A percentile compares a stretch with the other conserved stretches of the same genome.
phyloP scores from a whole-genome alignment of 2,329 filamentous ascomycete species.

The Pyrenophora seminiperda region DNA sequence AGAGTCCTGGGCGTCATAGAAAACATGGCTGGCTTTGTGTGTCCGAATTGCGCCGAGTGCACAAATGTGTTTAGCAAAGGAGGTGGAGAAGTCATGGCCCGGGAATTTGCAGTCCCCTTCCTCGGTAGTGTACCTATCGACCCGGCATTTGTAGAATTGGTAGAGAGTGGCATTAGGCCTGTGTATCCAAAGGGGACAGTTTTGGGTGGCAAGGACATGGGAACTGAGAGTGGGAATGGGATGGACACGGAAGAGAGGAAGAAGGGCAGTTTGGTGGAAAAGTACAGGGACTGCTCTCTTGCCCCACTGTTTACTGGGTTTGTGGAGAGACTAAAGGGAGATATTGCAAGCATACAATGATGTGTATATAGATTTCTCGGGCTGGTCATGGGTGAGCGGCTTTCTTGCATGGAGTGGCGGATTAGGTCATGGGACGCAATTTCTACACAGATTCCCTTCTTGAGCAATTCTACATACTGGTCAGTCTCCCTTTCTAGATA shows the following conservation, averaged over 20 bases:
- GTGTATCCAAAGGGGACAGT: slow-evolving; percentile 71
- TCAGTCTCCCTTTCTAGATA: no score
- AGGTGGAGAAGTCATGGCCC: slow-evolving; percentile 86
- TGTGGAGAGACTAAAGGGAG: slow-evolving; percentile 57
- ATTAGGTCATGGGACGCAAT: no score
- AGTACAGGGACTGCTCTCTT: slow-evolving; percentile 74
- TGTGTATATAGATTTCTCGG: no score
- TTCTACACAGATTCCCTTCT: no score
- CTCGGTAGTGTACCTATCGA: slow-evolving; percentile 90
- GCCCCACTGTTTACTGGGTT: slow-evolving; percentile 71
- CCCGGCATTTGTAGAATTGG: slow-evolving; percentile 83
- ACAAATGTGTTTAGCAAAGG: slow-evolving; percentile 93
- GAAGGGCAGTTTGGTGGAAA: slow-evolving; percentile 63
- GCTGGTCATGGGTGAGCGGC: no score
- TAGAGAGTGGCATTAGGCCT: slow-evolving; percentile 74
- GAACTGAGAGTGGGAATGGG: slow-evolving; percentile 11
- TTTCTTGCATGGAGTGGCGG: no score
- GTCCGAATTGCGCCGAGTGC: slow-evolving; percentile 76
- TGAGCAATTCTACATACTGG: no score
- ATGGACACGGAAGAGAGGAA: slow-evolving; percentile 27
- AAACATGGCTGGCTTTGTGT: slow-evolving; percentile 96
- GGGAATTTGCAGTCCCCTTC: slow-evolving; percentile 82
- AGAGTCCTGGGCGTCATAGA: slow-evolving; percentile 86
- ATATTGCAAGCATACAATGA: slow-evolving; percentile 27
- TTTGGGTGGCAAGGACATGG: slow-evolving; percentile 41